Base-by-base conservation (phyloP, 441 rosid species). In the Erodium texanum region DNA sequence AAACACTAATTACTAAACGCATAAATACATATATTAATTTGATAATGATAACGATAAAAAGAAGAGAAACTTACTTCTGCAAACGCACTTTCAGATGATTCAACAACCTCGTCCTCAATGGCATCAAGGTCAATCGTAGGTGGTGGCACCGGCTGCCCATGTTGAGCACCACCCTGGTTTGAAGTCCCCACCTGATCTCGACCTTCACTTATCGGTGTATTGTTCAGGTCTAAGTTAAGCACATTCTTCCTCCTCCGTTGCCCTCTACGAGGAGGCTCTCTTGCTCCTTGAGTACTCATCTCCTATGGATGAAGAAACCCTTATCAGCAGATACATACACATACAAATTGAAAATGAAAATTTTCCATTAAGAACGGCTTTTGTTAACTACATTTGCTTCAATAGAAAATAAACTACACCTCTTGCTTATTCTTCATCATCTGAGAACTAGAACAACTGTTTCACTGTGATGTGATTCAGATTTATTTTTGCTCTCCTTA, bases 91-190 rank as follows among this genome's bases (percentile, higher is more conserved):
- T 97, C 87, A 61, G 97, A 86, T 19, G 89, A 83, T 75, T 88
- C 86, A 68, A 91, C 66, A 70, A 89, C 94, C 68, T 87, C 97
- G 58, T 94, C 97, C 70, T 93, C 97, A 64, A 91, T 45, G 65
- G 83, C 92, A 75, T 89, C 97, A 45, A 91, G 80, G 78, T 87
- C 89, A 43, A 91, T 85, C 15, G 79, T 54, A 18, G 84, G 64
- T 50, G 79, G 84, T 23, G 74, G 80, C 16, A 66, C 62, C 54
- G 79, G 14, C 65, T 68, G 84, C 69, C 71, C 66, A 45, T 61
- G 84, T 7, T 71, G 76, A 68, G 65, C 73, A 65, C 74, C 66
- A 73, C 66, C 80, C 68, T 76, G 81, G 62, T 66, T 73, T 0
- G 90, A 89, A 66, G 83, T 79, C 64, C 92, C 92, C 76, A 79